Conservation (phyloP, 2,329 filamentous ascomycete species). For the Fusarium tjaetaba region DNA sequence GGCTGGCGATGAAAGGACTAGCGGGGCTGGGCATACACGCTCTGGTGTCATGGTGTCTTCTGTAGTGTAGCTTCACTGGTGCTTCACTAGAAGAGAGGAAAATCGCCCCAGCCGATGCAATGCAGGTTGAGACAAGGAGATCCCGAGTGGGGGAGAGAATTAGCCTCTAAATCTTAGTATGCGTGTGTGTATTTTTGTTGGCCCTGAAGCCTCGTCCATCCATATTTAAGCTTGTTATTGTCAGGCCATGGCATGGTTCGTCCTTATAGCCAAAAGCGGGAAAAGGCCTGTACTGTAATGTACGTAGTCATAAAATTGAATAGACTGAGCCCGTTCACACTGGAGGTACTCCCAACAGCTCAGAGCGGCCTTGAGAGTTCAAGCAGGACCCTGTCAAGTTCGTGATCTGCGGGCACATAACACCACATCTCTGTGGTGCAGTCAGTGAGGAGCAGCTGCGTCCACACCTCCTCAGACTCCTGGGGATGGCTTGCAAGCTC, state of each 20-base stretch:
- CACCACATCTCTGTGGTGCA: not conserved
- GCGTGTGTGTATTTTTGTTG: not conserved
- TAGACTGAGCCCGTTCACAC: not conserved
- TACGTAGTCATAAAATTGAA: not conserved
- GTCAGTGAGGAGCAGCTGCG: not conserved
- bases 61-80: constrained; percentile 23
- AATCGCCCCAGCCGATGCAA: not conserved
- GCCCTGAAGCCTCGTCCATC: constrained; percentile 5
- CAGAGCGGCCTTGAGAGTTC: not conserved
- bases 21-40: not conserved
- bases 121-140: not conserved
- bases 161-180: not conserved
- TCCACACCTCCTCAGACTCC: not conserved
- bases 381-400: not conserved
- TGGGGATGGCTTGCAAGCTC: not conserved
- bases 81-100: not conserved
- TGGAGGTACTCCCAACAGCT: not conserved
- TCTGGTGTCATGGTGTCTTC: not conserved
- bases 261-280: not conserved
- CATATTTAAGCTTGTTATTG: constrained; percentile 13
- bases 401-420: not conserved
- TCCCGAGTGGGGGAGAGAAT: not conserved
- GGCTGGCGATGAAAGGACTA: constrained; percentile 25
- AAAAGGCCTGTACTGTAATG: not conserved
- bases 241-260: not conserved